Conservation (phyloP, 768 basidiomycete genomes). For the Suillus weaverae region DNA sequence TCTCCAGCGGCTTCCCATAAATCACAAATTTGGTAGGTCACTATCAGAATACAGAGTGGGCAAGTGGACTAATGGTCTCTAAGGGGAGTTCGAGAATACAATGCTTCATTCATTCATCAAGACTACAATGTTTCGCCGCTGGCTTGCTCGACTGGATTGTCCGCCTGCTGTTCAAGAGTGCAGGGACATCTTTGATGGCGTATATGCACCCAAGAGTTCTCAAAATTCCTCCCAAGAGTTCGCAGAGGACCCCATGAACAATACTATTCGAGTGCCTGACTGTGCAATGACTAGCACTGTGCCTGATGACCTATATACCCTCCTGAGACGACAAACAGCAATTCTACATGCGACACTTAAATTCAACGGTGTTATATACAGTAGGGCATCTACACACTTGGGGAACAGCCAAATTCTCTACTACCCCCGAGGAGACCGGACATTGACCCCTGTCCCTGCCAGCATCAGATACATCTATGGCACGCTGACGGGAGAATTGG, state of each 20-base stretch:
- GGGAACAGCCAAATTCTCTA: not conserved
- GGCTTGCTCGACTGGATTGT: slow-evolving; percentile 10
- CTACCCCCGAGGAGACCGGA: not conserved
- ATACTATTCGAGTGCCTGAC: not conserved
- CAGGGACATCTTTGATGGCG: slow-evolving; percentile 7
- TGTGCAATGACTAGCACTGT: not conserved
- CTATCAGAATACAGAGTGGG: slow-evolving; percentile 11
- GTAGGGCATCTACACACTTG: not conserved
- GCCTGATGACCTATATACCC: not conserved
- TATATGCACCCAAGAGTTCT: not conserved
- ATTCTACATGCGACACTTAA: not conserved
- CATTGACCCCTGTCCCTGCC: not conserved
- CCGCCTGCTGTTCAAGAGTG: slow-evolving; percentile 10
- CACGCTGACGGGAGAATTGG: not conserved
- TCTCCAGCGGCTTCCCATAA: slow-evolving; percentile 35
- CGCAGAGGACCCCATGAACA: not conserved
- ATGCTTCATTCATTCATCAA: slow-evolving; percentile 16
- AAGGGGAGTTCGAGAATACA: slow-evolving; percentile 13
- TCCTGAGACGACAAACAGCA: not conserved
- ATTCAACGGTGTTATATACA: not conserved
- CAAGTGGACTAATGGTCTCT: not conserved
- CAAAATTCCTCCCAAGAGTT: not conserved
- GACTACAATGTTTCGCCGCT: slow-evolving; percentile 13
- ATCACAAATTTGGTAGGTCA: slow-evolving; percentile 28
- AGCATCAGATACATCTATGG: not conserved